Base-by-base conservation (phyloP, 176 grass and related monocot genomes). In the Avena sativa region DNA sequence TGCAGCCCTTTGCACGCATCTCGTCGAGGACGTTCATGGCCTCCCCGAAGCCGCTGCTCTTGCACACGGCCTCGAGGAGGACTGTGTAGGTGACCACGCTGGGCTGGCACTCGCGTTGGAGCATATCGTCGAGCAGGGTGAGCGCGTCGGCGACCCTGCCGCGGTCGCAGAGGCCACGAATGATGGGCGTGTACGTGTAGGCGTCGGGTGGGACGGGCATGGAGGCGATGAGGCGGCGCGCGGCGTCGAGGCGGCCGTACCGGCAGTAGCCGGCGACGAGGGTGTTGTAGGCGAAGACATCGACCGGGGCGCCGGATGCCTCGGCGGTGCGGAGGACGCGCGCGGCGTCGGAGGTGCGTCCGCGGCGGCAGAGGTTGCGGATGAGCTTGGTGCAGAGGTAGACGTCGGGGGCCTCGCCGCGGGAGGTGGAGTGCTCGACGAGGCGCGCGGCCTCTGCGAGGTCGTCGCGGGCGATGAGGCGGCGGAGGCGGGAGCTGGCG, bases 151-250 rank as follows among this genome's bases (percentile, higher is more conserved):
- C 75, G 57, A 92, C 79, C 68, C 89, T 88, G 23, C 90, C 90
- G 46, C 86, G 79, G 85, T 74, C 81, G 47, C 93, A 95, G 59
- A 95, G 90, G 11, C 79, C 77, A 0, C 93, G 88, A 78, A 95
- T 95, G 47, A 95, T 83, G 12, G 89, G 90, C 69, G 90, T 95
- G 88, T 95, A 92, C 12, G 93, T 92, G 81, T 91, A 91, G 57
- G 89, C 89, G 85, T 91, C 89, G 28, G 90, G 86, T n/a, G 86
- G 66, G 81, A 91, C 89, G 76, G 89, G 85, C 89, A 91, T 87
- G 25, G 59, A 50, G 36, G 49, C 74, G 75, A 91, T 91, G 81
- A 91, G 89, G 6, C 81, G n/a, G 20, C 85, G 85, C 38, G 89
- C 85, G 49, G 67, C 25, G 89, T 91, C 81, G 81, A 91, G 80